These are phyloP conservation scores for Pilasporangium apinafurcum DNA, from an alignment of 352 stramenopile genomes.

Conservation along the genomic window DNA sequence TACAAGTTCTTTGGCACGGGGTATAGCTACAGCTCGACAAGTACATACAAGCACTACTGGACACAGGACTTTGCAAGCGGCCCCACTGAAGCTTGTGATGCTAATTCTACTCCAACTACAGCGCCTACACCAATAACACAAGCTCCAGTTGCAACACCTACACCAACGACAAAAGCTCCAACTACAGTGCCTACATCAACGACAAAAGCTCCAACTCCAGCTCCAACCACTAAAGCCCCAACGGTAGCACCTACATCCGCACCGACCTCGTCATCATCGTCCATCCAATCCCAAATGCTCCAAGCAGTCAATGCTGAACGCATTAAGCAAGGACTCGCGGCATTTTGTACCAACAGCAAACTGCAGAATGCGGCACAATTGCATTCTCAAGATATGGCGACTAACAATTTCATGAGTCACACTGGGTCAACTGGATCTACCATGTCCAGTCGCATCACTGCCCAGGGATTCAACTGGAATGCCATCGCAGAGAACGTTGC, in stretches of 20 bases:
- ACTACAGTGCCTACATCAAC: not conserved
- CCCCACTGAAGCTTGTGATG: constrained; percentile 12
- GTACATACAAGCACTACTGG: constrained; percentile 47
- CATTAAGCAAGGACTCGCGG: constrained; percentile 3
- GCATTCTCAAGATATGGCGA: constrained; percentile 24
- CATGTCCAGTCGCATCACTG: constrained; percentile 11
- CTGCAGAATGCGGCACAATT: constrained; percentile 18
- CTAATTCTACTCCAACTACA: not conserved
- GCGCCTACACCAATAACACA: not conserved
- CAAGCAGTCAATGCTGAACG: constrained; percentile 11
- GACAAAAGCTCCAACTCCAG: constrained; percentile 2
- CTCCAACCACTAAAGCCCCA: not conserved
- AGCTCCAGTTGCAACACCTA: not conserved
- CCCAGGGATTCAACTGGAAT: constrained; percentile 15
- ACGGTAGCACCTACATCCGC: not conserved
- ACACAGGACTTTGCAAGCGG: constrained; percentile 45
- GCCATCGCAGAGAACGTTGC: constrained; percentile 14
- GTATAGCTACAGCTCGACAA: constrained; percentile 2
- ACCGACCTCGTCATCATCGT: constrained; percentile 1
- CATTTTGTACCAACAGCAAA: constrained; percentile 21
- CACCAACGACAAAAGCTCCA: not conserved
- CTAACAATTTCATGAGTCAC: constrained; percentile 24
- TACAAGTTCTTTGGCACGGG: constrained; percentile 12
- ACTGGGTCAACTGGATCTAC: constrained; percentile 14
- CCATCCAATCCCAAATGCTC: constrained; percentile 13